These are phyloP conservation scores for Phytomonas sp. DNA, from an alignment of 208 protist genomes.

Conservation along the genomic window DNA sequence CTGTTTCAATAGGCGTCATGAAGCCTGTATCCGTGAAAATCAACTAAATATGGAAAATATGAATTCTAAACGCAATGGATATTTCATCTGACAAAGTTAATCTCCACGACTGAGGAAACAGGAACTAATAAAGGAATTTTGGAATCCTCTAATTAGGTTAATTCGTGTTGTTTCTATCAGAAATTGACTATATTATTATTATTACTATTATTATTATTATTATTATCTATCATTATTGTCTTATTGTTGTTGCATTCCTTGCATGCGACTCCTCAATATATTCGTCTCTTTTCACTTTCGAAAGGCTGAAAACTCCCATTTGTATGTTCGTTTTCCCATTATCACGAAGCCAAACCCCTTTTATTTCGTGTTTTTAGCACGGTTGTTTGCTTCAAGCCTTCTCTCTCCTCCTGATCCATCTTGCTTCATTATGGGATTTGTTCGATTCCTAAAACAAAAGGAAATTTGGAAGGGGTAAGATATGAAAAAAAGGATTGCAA, in stretches of 20 bases:
- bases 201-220: no score
- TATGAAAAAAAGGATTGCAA: constrained; percentile 4
- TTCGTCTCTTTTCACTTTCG: background rate
- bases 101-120: background rate
- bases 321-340: background rate
- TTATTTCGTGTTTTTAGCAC: background rate
- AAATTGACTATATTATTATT: background rate
- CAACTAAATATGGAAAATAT: background rate
- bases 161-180: background rate
- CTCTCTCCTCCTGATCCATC: constrained; percentile 9
- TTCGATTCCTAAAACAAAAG: constrained; percentile 1
- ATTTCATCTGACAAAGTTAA: background rate
- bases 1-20: background rate
- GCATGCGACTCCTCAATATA: background rate
- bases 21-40: background rate
- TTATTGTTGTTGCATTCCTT: background rate
- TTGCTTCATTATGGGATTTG: constrained; percentile 6
- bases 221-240: background rate
- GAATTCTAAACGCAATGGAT: background rate
- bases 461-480: background rate
- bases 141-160: background rate
- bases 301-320: background rate
- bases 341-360: background rate
- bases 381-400: constrained; percentile 4
- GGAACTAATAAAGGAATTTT: background rate